Evolutionary conservation across 495 filamentous ascomycete species (phyloP).

Genomic region (Penicillium flavigenum): DNA sequence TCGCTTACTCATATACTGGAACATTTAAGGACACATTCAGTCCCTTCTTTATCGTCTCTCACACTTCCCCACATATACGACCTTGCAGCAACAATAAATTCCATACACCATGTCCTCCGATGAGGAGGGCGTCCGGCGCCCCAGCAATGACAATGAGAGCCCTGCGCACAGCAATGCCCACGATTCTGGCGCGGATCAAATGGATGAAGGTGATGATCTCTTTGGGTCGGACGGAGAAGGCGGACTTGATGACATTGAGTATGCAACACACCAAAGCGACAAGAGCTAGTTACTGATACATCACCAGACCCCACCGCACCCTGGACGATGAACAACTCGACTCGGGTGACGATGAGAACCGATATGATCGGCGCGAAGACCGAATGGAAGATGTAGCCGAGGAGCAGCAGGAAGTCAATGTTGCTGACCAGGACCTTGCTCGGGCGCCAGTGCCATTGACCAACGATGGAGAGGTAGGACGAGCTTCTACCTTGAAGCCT

Average conservation of each 20-base stretch:
- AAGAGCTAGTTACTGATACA: conserved; percentile 29
- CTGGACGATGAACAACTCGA: conserved; percentile 74
- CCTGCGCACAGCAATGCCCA: conserved; percentile 31
- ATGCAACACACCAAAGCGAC: conserved; percentile 22
- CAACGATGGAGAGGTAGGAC: conserved; percentile 61
- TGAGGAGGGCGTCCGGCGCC: conserved; percentile 45
- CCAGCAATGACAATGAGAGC: conserved; percentile 34
- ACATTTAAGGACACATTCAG: not conserved
- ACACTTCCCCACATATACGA: not conserved
- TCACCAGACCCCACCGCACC: conserved; percentile 51
- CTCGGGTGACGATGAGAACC: conserved; percentile 72
- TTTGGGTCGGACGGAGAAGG: conserved; percentile 59
- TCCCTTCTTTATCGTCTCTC: not conserved
- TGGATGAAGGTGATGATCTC: conserved; percentile 59
- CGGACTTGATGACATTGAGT: conserved; percentile 43
- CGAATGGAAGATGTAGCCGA: conserved; percentile 48
- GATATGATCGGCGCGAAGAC: conserved; percentile 50
- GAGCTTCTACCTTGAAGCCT: not conserved
- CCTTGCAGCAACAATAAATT: not conserved
- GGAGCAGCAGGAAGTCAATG: conserved; percentile 49
- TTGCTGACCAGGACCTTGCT: conserved; percentile 60
- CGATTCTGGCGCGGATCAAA: conserved; percentile 25
- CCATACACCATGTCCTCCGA: conserved; percentile 42
- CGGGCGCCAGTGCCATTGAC: conserved; percentile 69
- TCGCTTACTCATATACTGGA: not conserved